phyloP scores from a whole-genome alignment of 805 yeast species.

The Myxozyma vanderwaltii region DNA sequence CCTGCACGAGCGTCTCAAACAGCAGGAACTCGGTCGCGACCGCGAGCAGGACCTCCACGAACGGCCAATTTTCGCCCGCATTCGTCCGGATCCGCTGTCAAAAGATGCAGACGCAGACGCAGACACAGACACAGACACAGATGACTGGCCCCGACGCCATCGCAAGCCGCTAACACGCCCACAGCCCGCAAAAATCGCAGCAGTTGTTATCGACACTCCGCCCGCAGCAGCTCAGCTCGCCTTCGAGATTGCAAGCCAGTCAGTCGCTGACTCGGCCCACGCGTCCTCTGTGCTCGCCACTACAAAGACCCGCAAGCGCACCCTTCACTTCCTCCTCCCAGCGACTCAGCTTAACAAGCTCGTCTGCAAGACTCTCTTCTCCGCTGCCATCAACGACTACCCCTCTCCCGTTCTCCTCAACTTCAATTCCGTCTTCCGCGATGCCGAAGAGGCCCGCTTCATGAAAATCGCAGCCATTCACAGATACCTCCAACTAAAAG shows the following conservation, averaged over 20 bases:
- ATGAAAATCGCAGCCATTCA: constrained; percentile 35
- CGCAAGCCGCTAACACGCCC: constrained; percentile 7
- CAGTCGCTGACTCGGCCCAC: constrained; percentile 2
- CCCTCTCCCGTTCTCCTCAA: constrained; percentile 31
- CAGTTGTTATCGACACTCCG: constrained; percentile 23
- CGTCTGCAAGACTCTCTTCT: constrained; percentile 31
- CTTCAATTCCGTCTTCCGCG: constrained; percentile 23
- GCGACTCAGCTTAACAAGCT: constrained; percentile 30
- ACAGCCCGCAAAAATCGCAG: constrained; percentile 18
- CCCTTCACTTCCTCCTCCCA: constrained; percentile 30
- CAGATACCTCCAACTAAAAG: constrained; percentile 25
- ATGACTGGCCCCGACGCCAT: not conserved
- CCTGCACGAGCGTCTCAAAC: constrained; percentile 7
- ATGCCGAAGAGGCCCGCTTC: constrained; percentile 33
- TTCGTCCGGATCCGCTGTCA: not conserved
- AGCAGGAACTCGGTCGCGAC: constrained; percentile 5
- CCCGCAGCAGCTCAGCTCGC: constrained; percentile 14
- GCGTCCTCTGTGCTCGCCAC: constrained; percentile 8
- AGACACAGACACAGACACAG: constrained; percentile 4
- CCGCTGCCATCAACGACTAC: constrained; percentile 30
- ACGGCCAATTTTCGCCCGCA: not conserved
- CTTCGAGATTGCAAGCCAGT: constrained; percentile 11
- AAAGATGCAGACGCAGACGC: not conserved
- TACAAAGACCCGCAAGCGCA: constrained; percentile 17
- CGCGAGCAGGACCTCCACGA: not conserved